These are phyloP conservation scores for Clarireedia hainanense DNA, from an alignment of 2,329 filamentous ascomycete genomes.

Conservation along the genomic window DNA sequence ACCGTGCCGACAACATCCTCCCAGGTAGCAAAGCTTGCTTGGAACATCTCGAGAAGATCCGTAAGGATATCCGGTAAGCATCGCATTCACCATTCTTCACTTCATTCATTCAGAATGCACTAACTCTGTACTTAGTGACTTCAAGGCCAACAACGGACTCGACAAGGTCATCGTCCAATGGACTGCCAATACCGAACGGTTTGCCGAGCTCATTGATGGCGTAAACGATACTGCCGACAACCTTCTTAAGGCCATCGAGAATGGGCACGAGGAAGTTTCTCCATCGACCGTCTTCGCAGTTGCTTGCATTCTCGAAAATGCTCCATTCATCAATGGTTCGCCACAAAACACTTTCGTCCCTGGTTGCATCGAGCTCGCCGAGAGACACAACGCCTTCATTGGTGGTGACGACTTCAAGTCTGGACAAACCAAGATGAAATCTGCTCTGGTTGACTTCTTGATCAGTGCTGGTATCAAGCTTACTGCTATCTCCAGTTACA, in stretches of 20 bases:
- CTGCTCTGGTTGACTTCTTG: constrained; percentile 93
- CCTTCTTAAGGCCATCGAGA: constrained; percentile 77
- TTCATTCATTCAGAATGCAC: background rate
- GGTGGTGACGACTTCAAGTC: constrained; percentile 99
- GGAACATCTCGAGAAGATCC: constrained; percentile 87
- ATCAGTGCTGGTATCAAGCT: constrained; percentile 99
- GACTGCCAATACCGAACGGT: constrained; percentile 99
- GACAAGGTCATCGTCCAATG: constrained; percentile 97
- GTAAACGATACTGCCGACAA: constrained; percentile 97
- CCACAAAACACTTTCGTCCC: constrained; percentile 99
- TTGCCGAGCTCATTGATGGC: constrained; percentile 76
- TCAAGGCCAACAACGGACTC: constrained; percentile 76
- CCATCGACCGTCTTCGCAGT: constrained; percentile 96
- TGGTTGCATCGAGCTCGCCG: constrained; percentile 80
- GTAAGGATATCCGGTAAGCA: constrained; percentile 75
- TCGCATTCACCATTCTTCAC: too few species aligned
- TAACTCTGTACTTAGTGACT: constrained; percentile 48
- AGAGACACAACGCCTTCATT: constrained; percentile 81
- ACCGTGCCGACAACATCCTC: constrained; percentile 86
- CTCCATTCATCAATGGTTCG: constrained; percentile 97
- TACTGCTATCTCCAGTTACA: constrained; percentile 97
- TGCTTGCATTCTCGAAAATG: constrained; percentile 80
- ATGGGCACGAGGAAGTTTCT: constrained; percentile 82
- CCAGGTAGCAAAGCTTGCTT: constrained; percentile 74
- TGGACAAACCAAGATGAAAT: constrained; percentile 99